Percentiles rank a stretch among this genome's conserved stretches.
Conservation (phyloP, 108 stramenopile species). For the Epithemia pelagica region DNA sequence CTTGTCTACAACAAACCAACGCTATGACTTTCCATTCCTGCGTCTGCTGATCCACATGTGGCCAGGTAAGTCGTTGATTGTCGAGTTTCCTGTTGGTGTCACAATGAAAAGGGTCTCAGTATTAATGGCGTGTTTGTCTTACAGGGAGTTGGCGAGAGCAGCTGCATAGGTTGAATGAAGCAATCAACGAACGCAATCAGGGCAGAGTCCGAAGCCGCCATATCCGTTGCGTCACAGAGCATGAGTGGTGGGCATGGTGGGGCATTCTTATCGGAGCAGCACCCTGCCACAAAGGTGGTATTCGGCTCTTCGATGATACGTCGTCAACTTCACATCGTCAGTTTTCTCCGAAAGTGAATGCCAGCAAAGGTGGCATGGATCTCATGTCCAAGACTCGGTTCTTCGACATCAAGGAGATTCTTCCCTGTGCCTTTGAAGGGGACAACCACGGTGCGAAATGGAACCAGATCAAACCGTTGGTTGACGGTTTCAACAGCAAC, state of each 20-base stretch:
- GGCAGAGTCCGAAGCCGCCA: background rate
- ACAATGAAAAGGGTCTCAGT: too few relatives aligned
- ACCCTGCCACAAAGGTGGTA: background rate
- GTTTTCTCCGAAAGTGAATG: background rate
- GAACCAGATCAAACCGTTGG: background rate
- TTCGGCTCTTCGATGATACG: background rate
- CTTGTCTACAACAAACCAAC: background rate
- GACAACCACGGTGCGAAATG: background rate
- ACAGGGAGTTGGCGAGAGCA: background rate
- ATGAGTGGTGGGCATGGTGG: slow-evolving; percentile 1
- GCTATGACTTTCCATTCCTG: background rate
- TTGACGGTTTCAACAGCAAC: background rate
- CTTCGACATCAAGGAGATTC: background rate
- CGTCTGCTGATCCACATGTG: background rate
- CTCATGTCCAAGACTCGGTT: background rate
- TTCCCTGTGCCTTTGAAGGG: background rate
- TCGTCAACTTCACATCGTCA: background rate
- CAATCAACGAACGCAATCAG: background rate
- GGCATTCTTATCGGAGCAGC: background rate
- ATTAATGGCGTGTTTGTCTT: background rate
- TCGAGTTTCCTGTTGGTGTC: too few relatives aligned
- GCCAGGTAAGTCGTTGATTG: background rate
- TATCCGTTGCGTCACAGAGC: background rate
- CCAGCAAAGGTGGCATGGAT: background rate
- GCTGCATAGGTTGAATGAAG: background rate